Base-by-base conservation (phyloP, 805 yeast genomes). In the Candida tallmaniae region DNA sequence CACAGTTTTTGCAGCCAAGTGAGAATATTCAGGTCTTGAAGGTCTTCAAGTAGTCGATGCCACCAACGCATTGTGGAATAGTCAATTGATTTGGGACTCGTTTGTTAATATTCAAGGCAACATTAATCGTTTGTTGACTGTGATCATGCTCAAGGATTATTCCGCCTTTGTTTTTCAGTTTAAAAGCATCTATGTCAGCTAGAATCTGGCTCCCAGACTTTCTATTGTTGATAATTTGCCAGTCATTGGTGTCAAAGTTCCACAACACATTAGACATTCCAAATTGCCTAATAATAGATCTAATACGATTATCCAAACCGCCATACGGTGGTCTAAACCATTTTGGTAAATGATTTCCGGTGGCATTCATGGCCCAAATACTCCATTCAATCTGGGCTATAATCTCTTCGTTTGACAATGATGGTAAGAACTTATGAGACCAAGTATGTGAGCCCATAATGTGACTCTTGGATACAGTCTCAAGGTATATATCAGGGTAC, bases 291-390 rank as follows among this genome's bases (percentile, higher is more conserved):
- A 86, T 73, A 35, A 90, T 84, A 2, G 79, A 62, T 38, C 97
- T 65, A 1, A 90, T 83, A 35, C 97, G 65, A 54, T 88, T 81
- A 60, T 90, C 98, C 22, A 86, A 70, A 0, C 95, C 97, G 1
- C 97, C 98, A 53, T 86, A 90, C 1, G 98, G 98, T 0, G 98
- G 98, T 46, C 98, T 73, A 56, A 84, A 90, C 84, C 90, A 90
- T 50, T 81, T 82, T 5, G 98, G 98, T 7, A 84, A 54, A 49
- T 88, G 89, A 18, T 79, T 68, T 0, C 86, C 84, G 0, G 97
- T 88, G 1, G 96, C 96, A 62, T 90, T 89, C 88, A 89, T 85
- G 4, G 97, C 96, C 97, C 97, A 90, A 21, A 87, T 78, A 2
- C 94, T 80, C 98, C 98, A 90, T 57, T 89, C 81, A 24, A 90